Conservation (phyloP, 148 eudicot species). For the Hydrangea macrophylla region DNA sequence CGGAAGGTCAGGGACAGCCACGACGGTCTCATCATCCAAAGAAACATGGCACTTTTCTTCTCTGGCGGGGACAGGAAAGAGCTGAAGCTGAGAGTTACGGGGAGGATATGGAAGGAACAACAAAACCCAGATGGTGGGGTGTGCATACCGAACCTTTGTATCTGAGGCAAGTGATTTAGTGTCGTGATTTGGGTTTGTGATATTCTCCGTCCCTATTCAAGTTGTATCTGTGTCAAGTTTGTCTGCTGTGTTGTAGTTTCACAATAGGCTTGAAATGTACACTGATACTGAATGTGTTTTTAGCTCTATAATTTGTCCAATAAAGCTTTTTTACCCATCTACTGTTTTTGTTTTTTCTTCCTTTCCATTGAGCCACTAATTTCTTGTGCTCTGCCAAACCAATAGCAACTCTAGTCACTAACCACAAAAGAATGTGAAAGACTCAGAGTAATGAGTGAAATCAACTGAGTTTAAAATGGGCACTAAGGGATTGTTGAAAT, state of each 20-base stretch:
- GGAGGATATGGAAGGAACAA: slow-evolving; percentile 22
- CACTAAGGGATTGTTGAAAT: too few species aligned
- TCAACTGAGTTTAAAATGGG: too few species aligned
- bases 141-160: slow-evolving; percentile 29
- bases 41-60: slow-evolving; percentile 18
- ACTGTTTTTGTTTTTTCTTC: neutral
- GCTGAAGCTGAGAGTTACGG: slow-evolving; percentile 22
- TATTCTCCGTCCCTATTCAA: neutral
- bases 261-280: neutral
- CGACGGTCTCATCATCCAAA: slow-evolving; percentile 18
- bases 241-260: neutral
- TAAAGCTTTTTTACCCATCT: neutral
- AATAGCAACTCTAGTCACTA: too few species aligned
- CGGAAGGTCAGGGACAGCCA: slow-evolving; percentile 31
- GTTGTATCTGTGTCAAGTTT: neutral
- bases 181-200: neutral
- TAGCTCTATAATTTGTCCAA: neutral
- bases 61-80: slow-evolving; percentile 15
- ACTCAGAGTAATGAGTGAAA: too few species aligned
- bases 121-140: slow-evolving; percentile 27
- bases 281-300: neutral
- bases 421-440: too few species aligned
- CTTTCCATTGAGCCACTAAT: too few species aligned
- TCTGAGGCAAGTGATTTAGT: slow-evolving; percentile 7
- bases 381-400: too few species aligned